A percentile compares a stretch with the other conserved stretches of the same genome.
These are phyloP conservation scores for Fusarium sp. DNA, from an alignment of 2,329 filamentous ascomycete genomes.

Conservation along the genomic window DNA sequence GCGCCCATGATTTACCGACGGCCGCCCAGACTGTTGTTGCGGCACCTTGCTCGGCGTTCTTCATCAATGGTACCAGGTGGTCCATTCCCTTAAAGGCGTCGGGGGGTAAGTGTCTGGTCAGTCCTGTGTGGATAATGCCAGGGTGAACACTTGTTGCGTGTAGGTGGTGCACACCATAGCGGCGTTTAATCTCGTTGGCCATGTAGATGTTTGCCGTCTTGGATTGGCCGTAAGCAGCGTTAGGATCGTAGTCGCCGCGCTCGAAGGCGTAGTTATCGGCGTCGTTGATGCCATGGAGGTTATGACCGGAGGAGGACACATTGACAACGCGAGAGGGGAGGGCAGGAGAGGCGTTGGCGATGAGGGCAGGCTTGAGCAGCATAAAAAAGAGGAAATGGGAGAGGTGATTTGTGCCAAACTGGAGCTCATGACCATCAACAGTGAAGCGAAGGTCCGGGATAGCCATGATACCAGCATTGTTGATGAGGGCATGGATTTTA, in stretches of 20 bases:
- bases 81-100: background rate
- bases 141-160: conserved; percentile 39
- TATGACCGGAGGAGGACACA: conserved; percentile 58
- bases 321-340: conserved; percentile 61
- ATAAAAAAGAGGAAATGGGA: conserved; percentile 47
- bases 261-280: conserved; percentile 27
- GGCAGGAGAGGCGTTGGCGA: conserved; percentile 52
- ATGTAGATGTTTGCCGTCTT: conserved; percentile 43
- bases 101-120: background rate
- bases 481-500: conserved; percentile 38
- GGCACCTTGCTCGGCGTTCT: background rate
- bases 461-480: conserved; percentile 44
- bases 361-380: conserved; percentile 58
- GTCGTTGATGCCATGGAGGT: conserved; percentile 3
- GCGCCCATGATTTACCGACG: background rate
- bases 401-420: conserved; percentile 47
- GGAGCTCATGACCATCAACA: conserved; percentile 44
- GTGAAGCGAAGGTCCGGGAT: conserved; percentile 21
- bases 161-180: conserved; percentile 16
- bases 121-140: background rate
- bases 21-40: background rate
- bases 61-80: background rate
- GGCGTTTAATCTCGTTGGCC: conserved; percentile 41
- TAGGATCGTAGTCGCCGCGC: conserved; percentile 23
- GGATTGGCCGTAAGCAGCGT: conserved; percentile 32